Evolutionary conservation across 352 stramenopile species (phyloP), one percentile per base, ranked within the genome.

Genomic region (Phytophthora quininea): DNA sequence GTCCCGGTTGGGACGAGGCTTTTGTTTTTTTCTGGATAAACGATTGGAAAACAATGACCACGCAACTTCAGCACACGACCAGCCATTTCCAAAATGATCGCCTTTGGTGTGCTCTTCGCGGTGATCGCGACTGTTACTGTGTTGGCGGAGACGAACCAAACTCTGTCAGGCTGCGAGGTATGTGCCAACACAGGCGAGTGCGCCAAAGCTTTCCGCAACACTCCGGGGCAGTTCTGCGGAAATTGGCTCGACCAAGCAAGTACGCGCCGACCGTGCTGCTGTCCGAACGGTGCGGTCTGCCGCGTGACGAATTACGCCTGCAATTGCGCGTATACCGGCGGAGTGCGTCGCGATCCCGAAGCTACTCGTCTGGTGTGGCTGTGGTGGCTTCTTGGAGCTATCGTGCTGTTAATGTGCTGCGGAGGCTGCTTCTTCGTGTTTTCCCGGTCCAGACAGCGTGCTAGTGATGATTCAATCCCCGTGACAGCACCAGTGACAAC

Each of bases 271-370:
- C 69, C 64, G 15, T 89, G 80, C 32, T 89, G 80, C 63, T 89
- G 80, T 32, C 78, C 80, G 0, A 59, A 54, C 35, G 47, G 73
- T 31, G 64, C 76, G 12, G 58, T 80, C 5, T 89, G 80, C 62
- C 79, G 71, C 19, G 64, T 84, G 27, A 72, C 74, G 29, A 89
- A 76, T 33, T 89, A 88, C 48, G 71, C 71, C 8, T 86, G 80
- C 56, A 82, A 82, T 42, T 85, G 75, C 30, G 55, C 64, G 14
- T 74, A 67, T 29, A 19, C 33, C 24, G 24, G 29, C n/a, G 33
- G n/a, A 19, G 42, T 31, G 5, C 29, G 47, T 12, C 27, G 15
- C 3, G 8, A 29, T 11, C 30, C 62, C 33, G 70, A 46, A 51
- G 54, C 31, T 2, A 32, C 54, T 43, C 51, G 64, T 42, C 52